phyloP scores from a whole-genome alignment of 2,329 filamentous ascomycete genomes.

The Epichloe coenophiala region DNA sequence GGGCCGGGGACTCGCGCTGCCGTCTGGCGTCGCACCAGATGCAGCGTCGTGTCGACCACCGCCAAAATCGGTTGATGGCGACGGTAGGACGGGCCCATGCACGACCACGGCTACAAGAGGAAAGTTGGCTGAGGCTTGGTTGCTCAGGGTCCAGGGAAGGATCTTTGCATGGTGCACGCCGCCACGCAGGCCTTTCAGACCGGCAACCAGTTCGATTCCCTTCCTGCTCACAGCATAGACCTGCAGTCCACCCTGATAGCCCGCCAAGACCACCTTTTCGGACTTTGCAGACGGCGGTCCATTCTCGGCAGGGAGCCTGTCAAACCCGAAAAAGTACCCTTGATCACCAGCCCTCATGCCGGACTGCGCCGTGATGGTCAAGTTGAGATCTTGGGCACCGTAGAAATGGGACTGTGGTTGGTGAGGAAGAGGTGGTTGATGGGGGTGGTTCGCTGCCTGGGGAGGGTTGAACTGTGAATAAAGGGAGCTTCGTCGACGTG shows the following conservation, averaged over 20 bases:
- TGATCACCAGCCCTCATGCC: constrained; percentile 50
- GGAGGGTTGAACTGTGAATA: constrained; percentile 34
- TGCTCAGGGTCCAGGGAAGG: constrained; percentile 48
- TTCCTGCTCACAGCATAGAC: constrained; percentile 61
- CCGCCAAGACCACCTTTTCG: constrained; percentile 60
- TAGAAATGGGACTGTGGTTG: constrained; percentile 69
- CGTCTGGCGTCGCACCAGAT: constrained; percentile 25
- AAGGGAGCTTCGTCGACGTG: constrained; percentile 31
- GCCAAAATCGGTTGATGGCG: constrained; percentile 19
- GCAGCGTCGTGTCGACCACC: constrained; percentile 23
- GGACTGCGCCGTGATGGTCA: constrained; percentile 44
- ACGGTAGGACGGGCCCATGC: constrained; percentile 57
- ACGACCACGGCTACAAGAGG: constrained; percentile 70
- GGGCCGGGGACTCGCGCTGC: constrained; percentile 27
- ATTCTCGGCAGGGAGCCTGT: constrained; percentile 44
- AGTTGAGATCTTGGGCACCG: constrained; percentile 58
- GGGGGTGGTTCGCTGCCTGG: constrained; percentile 28
- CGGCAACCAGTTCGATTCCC: constrained; percentile 55
- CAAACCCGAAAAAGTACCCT: constrained; percentile 72
- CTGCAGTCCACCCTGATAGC: constrained; percentile 68
- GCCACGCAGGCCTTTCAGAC: constrained; percentile 64
- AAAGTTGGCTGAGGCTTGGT: constrained; percentile 41
- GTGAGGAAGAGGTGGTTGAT: constrained; percentile 56
- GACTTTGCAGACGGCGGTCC: constrained; percentile 20
- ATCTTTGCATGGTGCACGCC: constrained; percentile 74